Conservation (phyloP, 1,139 yeast species). For the Candida neerlandica region DNA sequence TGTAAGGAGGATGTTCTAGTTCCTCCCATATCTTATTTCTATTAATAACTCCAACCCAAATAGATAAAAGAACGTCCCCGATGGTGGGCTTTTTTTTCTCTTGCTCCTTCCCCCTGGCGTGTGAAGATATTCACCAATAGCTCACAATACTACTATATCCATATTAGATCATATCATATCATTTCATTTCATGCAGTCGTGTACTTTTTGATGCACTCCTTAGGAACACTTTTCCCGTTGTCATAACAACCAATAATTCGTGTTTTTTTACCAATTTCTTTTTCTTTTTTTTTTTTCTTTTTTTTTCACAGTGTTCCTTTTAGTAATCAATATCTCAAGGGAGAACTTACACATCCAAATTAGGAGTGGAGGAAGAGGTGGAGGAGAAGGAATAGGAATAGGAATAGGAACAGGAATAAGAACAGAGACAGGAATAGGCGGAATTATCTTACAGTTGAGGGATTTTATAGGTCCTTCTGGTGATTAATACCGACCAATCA, state of each 20-base stretch:
- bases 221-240: neutral
- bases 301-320: neutral
- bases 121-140: neutral
- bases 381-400: too few species aligned
- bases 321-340: neutral
- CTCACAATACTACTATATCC: too few species aligned
- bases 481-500: too few species aligned
- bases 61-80: neutral
- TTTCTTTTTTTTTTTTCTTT: neutral
- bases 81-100: neutral
- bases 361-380: neutral
- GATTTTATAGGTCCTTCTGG: too few species aligned
- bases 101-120: neutral
- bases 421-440: too few species aligned
- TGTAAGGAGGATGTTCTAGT: too few species aligned
- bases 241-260: neutral
- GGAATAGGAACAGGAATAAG: too few species aligned
- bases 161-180: too few species aligned
- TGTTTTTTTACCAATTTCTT: neutral
- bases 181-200: neutral
- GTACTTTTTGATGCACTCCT: neutral
- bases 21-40: neutral
- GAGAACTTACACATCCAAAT: neutral
- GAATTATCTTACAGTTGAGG: too few species aligned
- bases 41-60: neutral